Evolutionary conservation across 305 asterid genomes (phyloP).

Genomic region (Fraxinus xanthoxyloides): DNA sequence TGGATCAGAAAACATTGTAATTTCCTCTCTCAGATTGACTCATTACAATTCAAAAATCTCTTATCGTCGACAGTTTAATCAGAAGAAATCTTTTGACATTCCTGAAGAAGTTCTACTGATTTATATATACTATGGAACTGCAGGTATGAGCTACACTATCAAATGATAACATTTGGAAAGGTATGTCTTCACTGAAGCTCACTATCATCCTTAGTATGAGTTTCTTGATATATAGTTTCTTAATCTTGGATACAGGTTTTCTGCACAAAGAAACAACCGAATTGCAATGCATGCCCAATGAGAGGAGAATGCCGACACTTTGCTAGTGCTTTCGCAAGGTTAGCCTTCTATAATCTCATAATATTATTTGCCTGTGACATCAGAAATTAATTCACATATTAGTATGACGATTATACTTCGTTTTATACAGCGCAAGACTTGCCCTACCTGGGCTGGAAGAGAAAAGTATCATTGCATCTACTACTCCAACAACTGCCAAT

Average conservation of each 20-base stretch:
- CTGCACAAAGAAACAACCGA: constrained; percentile 93
- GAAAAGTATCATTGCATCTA: constrained; percentile 47
- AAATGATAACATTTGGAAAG: constrained; percentile 98
- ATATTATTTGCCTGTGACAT: constrained; percentile 8
- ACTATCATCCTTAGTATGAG: constrained; percentile 5
- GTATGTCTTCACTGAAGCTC: constrained; percentile 36
- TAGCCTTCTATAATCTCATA: constrained; percentile 24
- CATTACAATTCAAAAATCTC: background rate
- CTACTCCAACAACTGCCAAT: constrained; percentile 33
- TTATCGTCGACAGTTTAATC: background rate
- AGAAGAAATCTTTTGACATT: constrained; percentile 17
- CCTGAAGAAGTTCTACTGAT: constrained; percentile 30
- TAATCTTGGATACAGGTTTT: constrained; percentile 65
- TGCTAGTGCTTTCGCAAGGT: constrained; percentile 98
- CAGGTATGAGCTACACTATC: constrained; percentile 98
- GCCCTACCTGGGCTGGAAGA: constrained; percentile 80
- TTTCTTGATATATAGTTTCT: constrained; percentile 9
- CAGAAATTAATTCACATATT: background rate
- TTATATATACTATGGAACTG: constrained; percentile 27
- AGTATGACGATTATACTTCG: constrained; percentile 9
- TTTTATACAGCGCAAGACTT: constrained; percentile 71
- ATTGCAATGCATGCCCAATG: constrained; percentile 96
- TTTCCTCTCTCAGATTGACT: constrained; percentile 14
- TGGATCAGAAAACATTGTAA: constrained; percentile 88
- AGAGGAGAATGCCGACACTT: constrained; percentile 93